Evolutionary conservation across 2,329 filamentous ascomycete species (phyloP).

Genomic region (Colletotrichum melonis): DNA sequence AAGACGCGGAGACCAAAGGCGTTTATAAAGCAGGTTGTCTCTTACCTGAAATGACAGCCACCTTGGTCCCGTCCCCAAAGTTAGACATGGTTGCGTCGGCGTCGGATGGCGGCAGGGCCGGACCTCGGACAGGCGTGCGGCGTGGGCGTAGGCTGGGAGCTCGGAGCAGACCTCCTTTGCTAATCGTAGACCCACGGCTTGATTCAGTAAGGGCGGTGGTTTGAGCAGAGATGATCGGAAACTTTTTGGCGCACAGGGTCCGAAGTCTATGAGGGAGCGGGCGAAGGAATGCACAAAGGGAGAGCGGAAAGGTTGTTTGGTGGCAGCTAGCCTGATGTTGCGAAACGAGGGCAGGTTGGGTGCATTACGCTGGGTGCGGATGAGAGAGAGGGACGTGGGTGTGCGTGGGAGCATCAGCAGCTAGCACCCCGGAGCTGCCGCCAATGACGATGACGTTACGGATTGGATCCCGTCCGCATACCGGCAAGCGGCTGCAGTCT

Average conservation of each 20-base stretch:
- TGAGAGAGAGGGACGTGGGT: neutral
- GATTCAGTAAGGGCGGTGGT: constrained; percentile 23
- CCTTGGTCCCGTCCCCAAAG: constrained; percentile 33
- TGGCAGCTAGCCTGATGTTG: constrained; percentile 16
- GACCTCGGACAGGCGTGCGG: constrained; percentile 30
- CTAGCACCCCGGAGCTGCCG: constrained; percentile 27
- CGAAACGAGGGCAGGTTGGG: constrained; percentile 26
- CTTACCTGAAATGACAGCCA: constrained; percentile 33
- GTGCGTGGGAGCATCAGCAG: constrained; percentile 4
- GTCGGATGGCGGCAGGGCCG: constrained; percentile 29
- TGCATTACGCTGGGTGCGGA: constrained; percentile 1
- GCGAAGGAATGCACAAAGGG: constrained; percentile 23
- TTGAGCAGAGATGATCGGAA: constrained; percentile 22
- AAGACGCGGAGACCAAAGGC: constrained; percentile 9
- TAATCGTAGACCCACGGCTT: constrained; percentile 21
- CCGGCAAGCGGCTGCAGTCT: constrained; percentile 23
- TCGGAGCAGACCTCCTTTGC: neutral
- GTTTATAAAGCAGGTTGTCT: constrained; percentile 8
- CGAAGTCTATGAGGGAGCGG: constrained; percentile 23
- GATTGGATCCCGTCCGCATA: constrained; percentile 14
- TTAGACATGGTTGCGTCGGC: constrained; percentile 32
- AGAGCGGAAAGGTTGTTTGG: constrained; percentile 21
- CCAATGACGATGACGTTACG: constrained; percentile 33
- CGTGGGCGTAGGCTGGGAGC: constrained; percentile 19
- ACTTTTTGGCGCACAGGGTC: constrained; percentile 31